Evolutionary conservation across 2,329 filamentous ascomycete genomes (phyloP).

Genomic region (Ceratocystis ficicola): DNA sequence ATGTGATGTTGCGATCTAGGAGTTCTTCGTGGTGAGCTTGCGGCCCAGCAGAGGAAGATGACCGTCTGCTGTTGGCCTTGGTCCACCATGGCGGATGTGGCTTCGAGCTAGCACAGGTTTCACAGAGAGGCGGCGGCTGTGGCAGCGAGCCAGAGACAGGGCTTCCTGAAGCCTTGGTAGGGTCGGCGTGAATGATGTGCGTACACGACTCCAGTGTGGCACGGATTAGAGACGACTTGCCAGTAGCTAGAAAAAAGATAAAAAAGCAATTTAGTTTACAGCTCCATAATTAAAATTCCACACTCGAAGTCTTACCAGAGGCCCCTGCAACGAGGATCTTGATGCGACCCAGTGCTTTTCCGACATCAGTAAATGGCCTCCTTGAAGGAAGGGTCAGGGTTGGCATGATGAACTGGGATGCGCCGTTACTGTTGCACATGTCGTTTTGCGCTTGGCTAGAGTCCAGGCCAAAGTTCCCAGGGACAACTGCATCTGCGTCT

Average conservation of each 20-base stretch:
- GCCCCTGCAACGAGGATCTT: slow-evolving; percentile 81
- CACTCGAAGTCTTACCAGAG: slow-evolving; percentile 42
- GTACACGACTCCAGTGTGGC: slow-evolving; percentile 76
- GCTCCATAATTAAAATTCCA: not conserved
- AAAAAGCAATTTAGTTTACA: not conserved
- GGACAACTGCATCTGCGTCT: slow-evolving; percentile 29
- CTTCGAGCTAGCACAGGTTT: slow-evolving; percentile 68
- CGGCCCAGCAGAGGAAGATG: slow-evolving; percentile 35
- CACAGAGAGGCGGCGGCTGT: slow-evolving; percentile 29
- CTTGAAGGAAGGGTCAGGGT: slow-evolving; percentile 83
- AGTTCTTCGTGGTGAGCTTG: slow-evolving; percentile 52
- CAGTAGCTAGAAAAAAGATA: slow-evolving; percentile 45
- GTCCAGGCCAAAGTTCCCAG: slow-evolving; percentile 4
- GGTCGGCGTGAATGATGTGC: slow-evolving; percentile 88
- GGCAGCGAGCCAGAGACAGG: slow-evolving; percentile 31
- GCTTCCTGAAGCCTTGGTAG: slow-evolving; percentile 34
- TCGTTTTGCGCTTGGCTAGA: not conserved
- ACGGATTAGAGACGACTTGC: slow-evolving; percentile 81
- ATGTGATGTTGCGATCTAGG: slow-evolving; percentile 83
- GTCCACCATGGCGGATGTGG: slow-evolving; percentile 86
- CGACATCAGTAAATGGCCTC: slow-evolving; percentile 77
- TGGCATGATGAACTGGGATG: slow-evolving; percentile 85
- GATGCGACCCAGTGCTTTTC: slow-evolving; percentile 70
- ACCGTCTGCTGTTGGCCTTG: slow-evolving; percentile 49
- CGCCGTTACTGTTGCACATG: not conserved